Evolutionary conservation across 2,329 filamentous ascomycete genomes (phyloP), one percentile per base, ranked within the genome.

Genomic region (Sporothrix pallida): DNA sequence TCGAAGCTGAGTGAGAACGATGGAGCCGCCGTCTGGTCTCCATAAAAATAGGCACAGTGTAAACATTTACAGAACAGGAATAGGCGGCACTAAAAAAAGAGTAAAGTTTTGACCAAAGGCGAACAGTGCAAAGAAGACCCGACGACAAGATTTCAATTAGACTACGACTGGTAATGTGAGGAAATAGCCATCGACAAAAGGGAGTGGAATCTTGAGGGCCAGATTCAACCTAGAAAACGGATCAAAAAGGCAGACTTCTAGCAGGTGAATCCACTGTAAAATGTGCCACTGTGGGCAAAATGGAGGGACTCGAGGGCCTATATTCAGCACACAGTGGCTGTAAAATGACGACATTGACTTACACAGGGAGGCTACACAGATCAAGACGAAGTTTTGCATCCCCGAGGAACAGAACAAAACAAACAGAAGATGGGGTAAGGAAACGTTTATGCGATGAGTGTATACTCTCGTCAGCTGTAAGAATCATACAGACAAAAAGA

Each of bases 1-100:
- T n/a, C 12, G 50, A 44, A 58, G 67, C 50, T 56, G 50, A 70
- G 50, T 70, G 67, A 69, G 67, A 69, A n/a, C 42, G 26, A 69
- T n/a, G 26, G 42, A 26, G 63, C 46, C 42, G 15, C 37, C 62
- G 42, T 46, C n/a, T 5, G 0, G 15, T 26, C 26, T 37, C 48
- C 67, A 48, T 23, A 52, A 37, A 69, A 54, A 69, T 42, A 42
- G 12, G 23, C 12, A 63, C 37, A 31, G 26, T 37, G 31, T 37
- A 37, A 37, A 62, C 56, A 1, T 13, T 10, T 7, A 37, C 13
- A 62, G 56, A 62, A 62, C 56, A 62, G 56, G 20, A 65, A 65
- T 56, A 26, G 60, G 2, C 37, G 23, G 56, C 26, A 62, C 23
- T 62, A 37, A 65, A 65, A 46, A 46, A 23, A n/a, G 15, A 44